Base-by-base conservation (phyloP, 2,329 filamentous ascomycete species). In the Trichoderma endophyticum region DNA sequence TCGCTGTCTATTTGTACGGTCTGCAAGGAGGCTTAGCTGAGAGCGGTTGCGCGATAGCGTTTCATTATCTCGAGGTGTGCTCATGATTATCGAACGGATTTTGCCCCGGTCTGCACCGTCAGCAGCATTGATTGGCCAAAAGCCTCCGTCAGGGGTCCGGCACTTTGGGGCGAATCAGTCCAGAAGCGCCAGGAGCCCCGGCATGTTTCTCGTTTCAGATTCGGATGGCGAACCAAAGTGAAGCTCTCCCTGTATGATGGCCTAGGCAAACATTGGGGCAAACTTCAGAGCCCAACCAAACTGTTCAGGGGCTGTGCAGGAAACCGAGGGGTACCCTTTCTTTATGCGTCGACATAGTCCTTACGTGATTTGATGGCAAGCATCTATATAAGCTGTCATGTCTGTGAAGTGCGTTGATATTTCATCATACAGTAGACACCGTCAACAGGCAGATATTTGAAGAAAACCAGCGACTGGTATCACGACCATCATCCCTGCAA, bases 201-300 rank as follows among this genome's bases (percentile, higher is more conserved):
- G n/a, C 67, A 21, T 61, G 67, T 70, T 62, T 70, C 57, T 70
- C n/a, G 67, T 70, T 70, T 70, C 67, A 70, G 57, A 32, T 62
- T 21, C 28, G 57, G 57, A 70, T 70, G 14, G 67, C 67, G 57
- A 62, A 62, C 67, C 57, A 70, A 70, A 70, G 36, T 62, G 67
- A 70, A 70, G 67, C 57, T 70, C 39, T 61, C 21, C 56, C 36
- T 62, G 67, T 62, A 70, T 70, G 67, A 70, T 61, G 28, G 26
- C 39, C n/a, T 62, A 24, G 67, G 59, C 67, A 70, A 62, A 70
- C 28, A 62, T 62, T 70, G 57, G 57, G 66, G 66, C 66, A 62
- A 70, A 54, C 56, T 34, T 28, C 56, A 61, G 36, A 51, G 12
- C 67, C 67, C 57, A 62, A 51, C 28, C 15, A 51, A 51, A n/a